Conservation (phyloP, 2,329 filamentous ascomycete genomes). For the Coniochaeta sp. region DNA sequence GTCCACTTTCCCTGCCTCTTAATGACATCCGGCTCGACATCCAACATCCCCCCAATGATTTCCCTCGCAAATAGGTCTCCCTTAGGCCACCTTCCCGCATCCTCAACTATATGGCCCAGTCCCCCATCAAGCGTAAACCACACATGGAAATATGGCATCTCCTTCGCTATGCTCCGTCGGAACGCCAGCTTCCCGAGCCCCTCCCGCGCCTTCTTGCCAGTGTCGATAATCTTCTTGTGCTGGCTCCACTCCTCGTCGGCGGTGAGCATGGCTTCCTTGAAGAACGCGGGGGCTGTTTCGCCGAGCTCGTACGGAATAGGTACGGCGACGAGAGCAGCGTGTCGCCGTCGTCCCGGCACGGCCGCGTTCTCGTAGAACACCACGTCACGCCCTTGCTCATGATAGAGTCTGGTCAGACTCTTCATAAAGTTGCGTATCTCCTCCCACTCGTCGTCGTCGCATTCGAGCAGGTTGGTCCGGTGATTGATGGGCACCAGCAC, state of each 20-base stretch:
- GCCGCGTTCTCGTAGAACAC: constrained; percentile 98
- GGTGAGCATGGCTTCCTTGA: constrained; percentile 85
- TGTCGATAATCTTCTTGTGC: constrained; percentile 92
- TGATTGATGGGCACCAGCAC: constrained; percentile 88
- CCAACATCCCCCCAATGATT: constrained; percentile 86
- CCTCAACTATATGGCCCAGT: constrained; percentile 86
- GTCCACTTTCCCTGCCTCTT: constrained; percentile 88
- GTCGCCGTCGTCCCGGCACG: constrained; percentile 65
- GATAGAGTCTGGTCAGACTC: constrained; percentile 85
- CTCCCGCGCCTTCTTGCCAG: constrained; percentile 54
- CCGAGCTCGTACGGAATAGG: constrained; percentile 89
- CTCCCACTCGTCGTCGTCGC: constrained; percentile 98
- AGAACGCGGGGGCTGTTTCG: constrained; percentile 87
- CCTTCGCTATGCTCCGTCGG: constrained; percentile 74
- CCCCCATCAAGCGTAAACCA: constrained; percentile 94
- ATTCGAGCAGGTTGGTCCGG: constrained; percentile 85
- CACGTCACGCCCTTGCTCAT: constrained; percentile 84
- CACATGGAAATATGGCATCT: constrained; percentile 97
- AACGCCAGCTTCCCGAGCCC: constrained; percentile 78
- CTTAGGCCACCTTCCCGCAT: constrained; percentile 74
- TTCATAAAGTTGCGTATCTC: constrained; percentile 99
- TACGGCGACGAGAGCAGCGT: constrained; percentile 79
- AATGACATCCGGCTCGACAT: constrained; percentile 71
- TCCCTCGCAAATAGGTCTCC: constrained; percentile 92
- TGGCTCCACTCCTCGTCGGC: constrained; percentile 92